These are phyloP conservation scores for Lactarius quietus DNA, from an alignment of 768 basidiomycete genomes.

Conservation along the genomic window DNA sequence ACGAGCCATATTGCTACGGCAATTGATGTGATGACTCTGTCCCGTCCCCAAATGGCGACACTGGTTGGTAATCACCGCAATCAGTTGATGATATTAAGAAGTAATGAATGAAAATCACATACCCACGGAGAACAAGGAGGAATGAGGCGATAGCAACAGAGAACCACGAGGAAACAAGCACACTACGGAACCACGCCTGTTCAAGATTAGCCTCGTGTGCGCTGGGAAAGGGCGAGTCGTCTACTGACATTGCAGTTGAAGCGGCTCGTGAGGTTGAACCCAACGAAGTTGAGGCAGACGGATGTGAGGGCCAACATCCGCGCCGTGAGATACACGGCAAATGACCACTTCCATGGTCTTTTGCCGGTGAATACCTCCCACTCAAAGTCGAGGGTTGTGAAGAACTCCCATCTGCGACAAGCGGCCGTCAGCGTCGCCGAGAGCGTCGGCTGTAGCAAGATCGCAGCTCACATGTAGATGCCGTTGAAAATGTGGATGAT, in stretches of 20 bases:
- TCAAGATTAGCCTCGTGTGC: background rate
- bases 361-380: slow-evolving; percentile 23
- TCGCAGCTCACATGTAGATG: slow-evolving; percentile 18
- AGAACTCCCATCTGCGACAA: slow-evolving; percentile 23
- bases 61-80: background rate
- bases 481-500: slow-evolving; percentile 22
- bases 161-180: slow-evolving; percentile 18
- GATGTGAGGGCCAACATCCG: slow-evolving; percentile 14
- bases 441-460: background rate
- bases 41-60: slow-evolving; percentile 22
- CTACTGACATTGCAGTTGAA: slow-evolving; percentile 23
- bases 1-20: slow-evolving; percentile 1
- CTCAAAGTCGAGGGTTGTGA: slow-evolving; percentile 24
- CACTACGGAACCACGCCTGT: slow-evolving; percentile 20
- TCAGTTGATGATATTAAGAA: background rate
- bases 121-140: slow-evolving; percentile 23
- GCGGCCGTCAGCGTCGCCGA: background rate
- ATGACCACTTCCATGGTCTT: slow-evolving; percentile 26
- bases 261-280: slow-evolving; percentile 13
- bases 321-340: slow-evolving; percentile 16
- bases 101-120: slow-evolving; percentile 10
- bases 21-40: background rate
- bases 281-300: slow-evolving; percentile 16
- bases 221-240: background rate
- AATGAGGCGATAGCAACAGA: slow-evolving; percentile 22